Evolutionary conservation across 805 yeast genomes (phyloP), one percentile per base, ranked within the genome.

Genomic region (Suhomyces faveliae): DNA sequence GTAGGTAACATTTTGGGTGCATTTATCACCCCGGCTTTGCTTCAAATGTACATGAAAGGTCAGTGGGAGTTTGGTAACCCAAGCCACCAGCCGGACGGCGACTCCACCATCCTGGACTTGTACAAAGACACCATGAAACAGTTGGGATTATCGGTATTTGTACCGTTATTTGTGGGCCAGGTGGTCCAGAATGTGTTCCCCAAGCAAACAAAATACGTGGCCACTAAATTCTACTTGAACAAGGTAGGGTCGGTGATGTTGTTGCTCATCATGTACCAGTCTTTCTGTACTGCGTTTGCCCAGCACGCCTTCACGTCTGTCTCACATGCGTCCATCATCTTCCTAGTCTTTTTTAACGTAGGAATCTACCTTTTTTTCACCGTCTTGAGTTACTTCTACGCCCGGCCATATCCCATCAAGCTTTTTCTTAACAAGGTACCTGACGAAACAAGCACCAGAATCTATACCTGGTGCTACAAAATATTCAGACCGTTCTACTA

Each of bases 151-250:
- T 79, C 89, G 5, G 89, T 89, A 4, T 89, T 90, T 63, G 80
- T 89, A 8, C 97, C 97, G 0, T 64, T 89, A 17, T 84, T 87
- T 61, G 90, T 89, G n/a, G 97, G 97, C 0, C 96, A 90, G 65
- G 81, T 85, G 10, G 58, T 86, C 13, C 96, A 88, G 62, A 84
- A 86, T 59, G 25, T 86, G 2, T 77, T 80, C 49, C 90, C 94
- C 0, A 75, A 73, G 42, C 84, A 83, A 61, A 79, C 81, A 2
- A 78, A 81, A 55, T 83, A 84, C 83, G 68, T 74, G 25, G 63
- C 83, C 35, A 67, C 78, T 2, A 82, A 77, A 9, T 81, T 83
- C 61, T 77, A 75, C 52, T 68, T 89, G 49, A 76, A 75, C 56
- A 89, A 90, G 63, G 81, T 90, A 33, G 92, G 95, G 1, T 78